Evolutionary conservation across 2,329 filamentous ascomycete genomes (phyloP), one percentile per base, ranked within the genome.

Genomic region (Neoscytalidium dimidiatum): DNA sequence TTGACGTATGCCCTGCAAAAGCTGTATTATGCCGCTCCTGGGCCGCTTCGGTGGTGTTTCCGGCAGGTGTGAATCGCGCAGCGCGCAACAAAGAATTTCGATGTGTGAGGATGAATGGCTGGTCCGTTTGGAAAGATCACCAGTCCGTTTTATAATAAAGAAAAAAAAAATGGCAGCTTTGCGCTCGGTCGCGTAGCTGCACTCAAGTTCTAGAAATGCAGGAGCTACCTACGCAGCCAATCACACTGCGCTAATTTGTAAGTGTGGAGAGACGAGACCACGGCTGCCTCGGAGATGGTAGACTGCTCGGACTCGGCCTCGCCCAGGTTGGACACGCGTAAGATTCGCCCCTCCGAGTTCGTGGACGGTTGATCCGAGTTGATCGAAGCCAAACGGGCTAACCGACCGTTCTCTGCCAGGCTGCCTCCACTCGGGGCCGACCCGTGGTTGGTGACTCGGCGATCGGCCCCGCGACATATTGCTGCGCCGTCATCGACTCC

Each of bases 1-100:
- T 49, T 49, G 46, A 31, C 46, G 46, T 49, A 17, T 49, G 44
- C 44, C 21, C 44, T 3, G 44, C n/a, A 33, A 21, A 9, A 35
- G 31, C 31, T 43, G 23, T 43, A 17, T 60, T 60, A 29, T 58
- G 33, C 52, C 33, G 52, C 33, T 41, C 28, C 29, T 53, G 29
- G 29, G 52, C 19, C 17, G 41, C 9, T 35, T 57, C 56, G 56
- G 56, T 35, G 41, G 56, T 57, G 53, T 57, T 57, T 43, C 41
- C 56, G 56, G 4, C 8, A n/a, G 19, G 35, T 4, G 28, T 31
- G 9, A 11, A 35, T 13, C 14, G 53, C 56, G 23, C 56, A 48
- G 23, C 28, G 26, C 28, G 26, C n/a, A 33, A 33, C 28, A 60
- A 31, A 35, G 38, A 17, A 31, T 13, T 7, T 5, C 5, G 17